Conservation (phyloP, 2,329 filamentous ascomycete species). For the Fusarium nygamai region DNA sequence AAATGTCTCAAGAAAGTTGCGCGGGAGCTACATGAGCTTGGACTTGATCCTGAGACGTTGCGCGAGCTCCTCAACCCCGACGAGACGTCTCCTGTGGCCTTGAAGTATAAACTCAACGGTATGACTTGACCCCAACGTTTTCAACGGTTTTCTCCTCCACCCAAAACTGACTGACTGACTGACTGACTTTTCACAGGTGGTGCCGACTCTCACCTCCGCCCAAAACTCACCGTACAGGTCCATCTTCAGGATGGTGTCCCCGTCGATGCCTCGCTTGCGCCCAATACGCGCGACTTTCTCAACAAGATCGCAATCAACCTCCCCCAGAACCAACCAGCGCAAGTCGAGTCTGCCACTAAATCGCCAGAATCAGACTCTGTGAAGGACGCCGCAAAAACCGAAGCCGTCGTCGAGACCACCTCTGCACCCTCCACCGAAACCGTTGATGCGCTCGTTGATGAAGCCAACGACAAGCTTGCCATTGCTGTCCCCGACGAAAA, state of each 20-base stretch:
- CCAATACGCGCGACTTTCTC: slow-evolving; percentile 71
- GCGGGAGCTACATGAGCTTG: slow-evolving; percentile 74
- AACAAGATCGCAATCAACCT: slow-evolving; percentile 66
- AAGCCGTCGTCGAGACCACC: neutral
- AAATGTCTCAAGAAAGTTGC: slow-evolving; percentile 88
- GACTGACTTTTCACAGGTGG: slow-evolving; percentile 43
- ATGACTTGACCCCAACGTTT: slow-evolving; percentile 22
- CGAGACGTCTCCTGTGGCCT: slow-evolving; percentile 55
- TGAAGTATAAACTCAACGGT: slow-evolving; percentile 68
- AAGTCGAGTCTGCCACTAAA: neutral
- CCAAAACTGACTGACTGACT: neutral
- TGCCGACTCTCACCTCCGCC: slow-evolving; percentile 63
- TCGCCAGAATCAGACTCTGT: slow-evolving; percentile 8
- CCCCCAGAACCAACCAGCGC: slow-evolving; percentile 12
- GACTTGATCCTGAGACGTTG: slow-evolving; percentile 77
- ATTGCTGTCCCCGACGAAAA: slow-evolving; percentile 3
- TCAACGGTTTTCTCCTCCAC: slow-evolving; percentile 17
- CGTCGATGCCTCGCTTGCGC: slow-evolving; percentile 74
- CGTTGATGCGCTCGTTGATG: slow-evolving; percentile 18
- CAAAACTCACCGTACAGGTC: slow-evolving; percentile 76
- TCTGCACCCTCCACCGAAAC: neutral
- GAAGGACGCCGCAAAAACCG: neutral
- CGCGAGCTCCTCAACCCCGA: slow-evolving; percentile 68
- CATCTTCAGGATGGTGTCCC: slow-evolving; percentile 73
- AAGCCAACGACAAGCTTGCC: slow-evolving; percentile 13